Evolutionary conservation across 192 early-diverging fungal genomes (phyloP).

Genomic region (Backusella sp.): DNA sequence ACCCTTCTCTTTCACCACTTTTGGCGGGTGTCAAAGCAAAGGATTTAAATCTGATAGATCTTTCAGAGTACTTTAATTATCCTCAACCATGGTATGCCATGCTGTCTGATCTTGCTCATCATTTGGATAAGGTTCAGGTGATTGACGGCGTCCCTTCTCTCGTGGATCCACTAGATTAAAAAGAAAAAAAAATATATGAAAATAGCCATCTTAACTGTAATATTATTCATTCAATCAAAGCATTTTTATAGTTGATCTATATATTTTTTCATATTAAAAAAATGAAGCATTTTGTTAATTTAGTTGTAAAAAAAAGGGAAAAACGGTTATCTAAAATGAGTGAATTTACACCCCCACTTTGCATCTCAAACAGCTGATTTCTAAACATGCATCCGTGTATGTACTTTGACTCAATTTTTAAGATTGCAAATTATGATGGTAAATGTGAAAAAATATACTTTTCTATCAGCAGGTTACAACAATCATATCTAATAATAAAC

Average conservation of each 20-base stretch:
- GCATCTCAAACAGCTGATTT: too few species aligned
- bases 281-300: neutral
- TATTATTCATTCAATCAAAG: neutral
- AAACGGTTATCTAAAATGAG: neutral
- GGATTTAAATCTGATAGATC: neutral
- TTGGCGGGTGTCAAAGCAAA: neutral
- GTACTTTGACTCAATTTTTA: too few species aligned
- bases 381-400: too few species aligned
- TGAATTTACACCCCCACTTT: too few species aligned
- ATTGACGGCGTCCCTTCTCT: neutral
- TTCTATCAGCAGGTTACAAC: too few species aligned
- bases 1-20: neutral
- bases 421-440: too few species aligned
- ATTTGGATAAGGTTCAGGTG: neutral
- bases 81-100: neutral
- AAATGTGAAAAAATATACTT: too few species aligned
- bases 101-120: neutral
- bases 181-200: neutral
- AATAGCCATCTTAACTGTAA: neutral
- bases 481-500: too few species aligned
- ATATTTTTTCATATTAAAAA: neutral
- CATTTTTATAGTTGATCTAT: neutral
- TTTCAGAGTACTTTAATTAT: neutral
- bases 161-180: neutral
- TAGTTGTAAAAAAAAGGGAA: neutral